Evolutionary conservation across 1,284 basidiomycete species (phyloP), one percentile per base, ranked within the genome.

Genomic region (Leccinum griseonigrum): DNA sequence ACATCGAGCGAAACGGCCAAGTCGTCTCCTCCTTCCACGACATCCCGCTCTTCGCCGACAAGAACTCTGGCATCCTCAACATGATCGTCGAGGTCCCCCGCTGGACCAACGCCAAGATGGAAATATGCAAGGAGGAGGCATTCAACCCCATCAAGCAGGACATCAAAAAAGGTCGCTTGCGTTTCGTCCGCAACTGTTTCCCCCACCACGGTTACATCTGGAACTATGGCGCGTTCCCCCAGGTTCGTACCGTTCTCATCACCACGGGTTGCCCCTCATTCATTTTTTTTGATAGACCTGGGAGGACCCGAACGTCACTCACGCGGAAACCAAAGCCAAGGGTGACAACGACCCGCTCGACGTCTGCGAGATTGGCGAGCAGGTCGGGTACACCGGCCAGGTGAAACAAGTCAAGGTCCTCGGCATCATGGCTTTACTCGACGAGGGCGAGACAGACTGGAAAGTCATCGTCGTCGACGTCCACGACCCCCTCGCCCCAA

Each of bases 121-220:
- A 99, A 81, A 97, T 98, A 78, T 95, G 86, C 79, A 98, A 98
- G 81, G 95, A 97, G 75, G 97, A 99, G 78, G 64, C 86, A 34
- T 95, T 99, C 87, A 99, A 99, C 82, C 95, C 96, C 70, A 98
- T 99, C 90, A 95, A 97, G 80, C 97, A 99, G 83, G 95, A 97
- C 77, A 89, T 91, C 76, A 97, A 97, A 82, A 95, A 93, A 81
- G 95, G 95, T 74, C 95, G 94, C 78, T 82, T 99, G 76, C 92
- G 97, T 72, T 99, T 86, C 79, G 97, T 99, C 67, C 92, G 97
- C 79, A 99, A 99, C 88, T 99, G 96, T 81, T 99, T 99, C 92
- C 97, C 95, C 69, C 97, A 98, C 84, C 95, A 98, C 78, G 96
- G 95, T 57, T 95, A 96, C 83, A 95, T 97, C 83, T 96, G 94